Evolutionary conservation across 1,284 basidiomycete genomes (phyloP).

Genomic region (Mycosarcoma maydis): DNA sequence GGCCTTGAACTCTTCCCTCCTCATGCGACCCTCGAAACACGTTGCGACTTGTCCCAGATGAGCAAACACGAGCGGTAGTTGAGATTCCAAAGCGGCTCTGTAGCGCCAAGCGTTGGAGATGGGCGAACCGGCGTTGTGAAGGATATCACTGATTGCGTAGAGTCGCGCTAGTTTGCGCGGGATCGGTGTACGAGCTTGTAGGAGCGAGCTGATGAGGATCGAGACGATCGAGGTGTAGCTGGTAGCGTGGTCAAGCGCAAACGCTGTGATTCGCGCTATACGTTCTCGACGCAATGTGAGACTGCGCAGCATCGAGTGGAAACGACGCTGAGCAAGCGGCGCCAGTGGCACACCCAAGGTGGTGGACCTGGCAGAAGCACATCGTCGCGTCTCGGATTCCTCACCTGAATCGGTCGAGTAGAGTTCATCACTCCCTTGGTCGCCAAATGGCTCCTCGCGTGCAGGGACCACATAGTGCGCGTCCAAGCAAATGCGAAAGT

Average conservation of each 20-base stretch:
- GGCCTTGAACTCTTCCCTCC: constrained; percentile 71
- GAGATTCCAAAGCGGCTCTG: constrained; percentile 39
- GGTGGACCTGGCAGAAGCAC: constrained; percentile 78
- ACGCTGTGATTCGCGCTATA: constrained; percentile 92
- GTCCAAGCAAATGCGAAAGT: constrained; percentile 80
- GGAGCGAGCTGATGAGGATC: constrained; percentile 46
- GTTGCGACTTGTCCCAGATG: constrained; percentile 50
- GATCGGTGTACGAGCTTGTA: constrained; percentile 84
- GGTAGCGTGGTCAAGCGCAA: constrained; percentile 92
- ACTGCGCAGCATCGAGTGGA: constrained; percentile 87
- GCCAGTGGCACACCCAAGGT: constrained; percentile 75
- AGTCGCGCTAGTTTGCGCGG: constrained; percentile 94
- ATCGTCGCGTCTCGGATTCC: constrained; percentile 84
- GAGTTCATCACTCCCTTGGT: constrained; percentile 67
- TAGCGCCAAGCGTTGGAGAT: constrained; percentile 75
- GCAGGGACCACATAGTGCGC: constrained; percentile 70
- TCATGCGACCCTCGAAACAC: constrained; percentile 53
- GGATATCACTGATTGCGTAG: constrained; percentile 93
- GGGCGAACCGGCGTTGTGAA: constrained; percentile 91
- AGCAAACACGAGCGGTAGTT: constrained; percentile 48
- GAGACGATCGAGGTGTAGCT: constrained; percentile 70
- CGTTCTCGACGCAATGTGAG: constrained; percentile 87
- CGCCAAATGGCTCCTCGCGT: constrained; percentile 3
- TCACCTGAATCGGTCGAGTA: constrained; percentile 96
- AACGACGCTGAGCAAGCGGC: constrained; percentile 78